These are phyloP conservation scores for Pholiota microspora DNA, from an alignment of 768 basidiomycete genomes.

Conservation along the genomic window DNA sequence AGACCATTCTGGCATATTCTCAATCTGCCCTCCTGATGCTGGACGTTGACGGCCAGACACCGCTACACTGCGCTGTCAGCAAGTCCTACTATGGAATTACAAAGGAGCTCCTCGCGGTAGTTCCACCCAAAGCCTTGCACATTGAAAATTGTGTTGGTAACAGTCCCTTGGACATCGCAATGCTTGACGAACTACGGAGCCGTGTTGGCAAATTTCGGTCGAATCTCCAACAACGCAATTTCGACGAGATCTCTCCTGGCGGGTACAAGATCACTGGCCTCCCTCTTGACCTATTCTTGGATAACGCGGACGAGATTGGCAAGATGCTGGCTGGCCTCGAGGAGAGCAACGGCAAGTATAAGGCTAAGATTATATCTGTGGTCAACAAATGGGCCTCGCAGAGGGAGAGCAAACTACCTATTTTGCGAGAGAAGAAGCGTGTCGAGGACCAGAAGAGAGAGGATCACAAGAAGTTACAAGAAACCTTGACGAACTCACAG, in stretches of 20 bases:
- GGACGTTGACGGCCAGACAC: slow-evolving; percentile 49
- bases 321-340: slow-evolving; percentile 3
- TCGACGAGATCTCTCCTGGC: neutral
- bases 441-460: slow-evolving; percentile 8
- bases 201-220: slow-evolving; percentile 12
- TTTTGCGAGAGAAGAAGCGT: neutral
- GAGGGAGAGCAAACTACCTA: slow-evolving; percentile 3
- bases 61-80: slow-evolving; percentile 48
- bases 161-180: slow-evolving; percentile 37
- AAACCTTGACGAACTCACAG: no score
- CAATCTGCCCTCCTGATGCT: slow-evolving; percentile 34
- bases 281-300: neutral
- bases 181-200: slow-evolving; percentile 25
- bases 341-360: neutral
- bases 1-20: slow-evolving; percentile 37
- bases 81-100: slow-evolving; percentile 32
- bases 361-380: neutral
- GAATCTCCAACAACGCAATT: neutral
- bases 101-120: slow-evolving; percentile 33
- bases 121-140: slow-evolving; percentile 36
- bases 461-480: slow-evolving; percentile 1
- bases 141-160: slow-evolving; percentile 52
- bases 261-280: neutral
- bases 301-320: neutral
- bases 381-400: slow-evolving; percentile 8